Base-by-base conservation (phyloP, 805 yeast species). In the Zygotorulaspora florentina region DNA sequence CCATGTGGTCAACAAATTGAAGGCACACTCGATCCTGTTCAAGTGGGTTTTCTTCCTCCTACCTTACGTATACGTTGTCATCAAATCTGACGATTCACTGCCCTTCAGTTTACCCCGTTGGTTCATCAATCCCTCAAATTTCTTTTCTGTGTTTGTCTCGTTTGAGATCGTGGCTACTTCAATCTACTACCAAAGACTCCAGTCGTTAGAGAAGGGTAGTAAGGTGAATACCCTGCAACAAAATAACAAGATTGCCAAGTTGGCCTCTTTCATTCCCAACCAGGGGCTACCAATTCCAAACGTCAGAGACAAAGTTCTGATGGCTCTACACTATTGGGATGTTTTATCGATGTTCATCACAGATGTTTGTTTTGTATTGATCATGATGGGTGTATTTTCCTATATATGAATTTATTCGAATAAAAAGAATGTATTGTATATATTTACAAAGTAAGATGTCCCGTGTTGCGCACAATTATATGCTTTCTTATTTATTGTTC, bases 401-500 rank as follows among this genome's bases (percentile, higher is more conserved):
- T 61, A 58, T 40, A 41, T 55, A 35, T 50, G 45, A 40, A 30
- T 30, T 37, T 16, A n/a, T 5, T 33, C 9, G 20, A 27, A 17
- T 27, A 15, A 41, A 29, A 17, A 42, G 34, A 30, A 39, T 17
- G 35, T 39, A n/a, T 43, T 33, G n/a, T 33, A 33, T 33, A 17
- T 33, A 33, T 33, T 33, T n/a, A 13, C 20, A 13, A 33, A 33
- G 20, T 13, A 33, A 33, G n/a, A n/a, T 13, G 16, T n/a, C 20
- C 25, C 13, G n/a, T 27, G 42, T 27, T 42, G 25, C 15, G 38
- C 25, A 20, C 25, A 20, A 20, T 20, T 7, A 20, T 20, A 20
- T 20, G 25, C 25, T 20, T 20, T 7, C 35, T 43, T 39, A 66
- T 54, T 68, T 64, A 45, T 69, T 73, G 57, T 85, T 87, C 48